Evolutionary conservation across 495 filamentous ascomycete species (phyloP).

Genomic region (Neurospora sublineolata): DNA sequence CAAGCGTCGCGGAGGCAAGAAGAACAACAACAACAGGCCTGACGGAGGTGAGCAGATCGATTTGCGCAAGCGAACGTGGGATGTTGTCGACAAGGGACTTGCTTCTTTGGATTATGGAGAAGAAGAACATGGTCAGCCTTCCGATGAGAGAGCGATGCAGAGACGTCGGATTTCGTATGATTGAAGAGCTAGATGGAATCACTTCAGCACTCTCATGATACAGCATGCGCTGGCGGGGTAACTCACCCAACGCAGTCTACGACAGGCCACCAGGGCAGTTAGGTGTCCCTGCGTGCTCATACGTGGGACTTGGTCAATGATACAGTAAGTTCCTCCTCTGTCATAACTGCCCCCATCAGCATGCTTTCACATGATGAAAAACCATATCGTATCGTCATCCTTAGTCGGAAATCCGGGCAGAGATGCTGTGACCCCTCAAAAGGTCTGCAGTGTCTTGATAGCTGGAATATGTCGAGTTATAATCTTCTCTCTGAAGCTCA

Average conservation of each 20-base stretch:
- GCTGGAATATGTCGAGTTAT: conserved; percentile 38
- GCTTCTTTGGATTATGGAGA: conserved; percentile 43
- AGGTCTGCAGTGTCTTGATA: conserved; percentile 12
- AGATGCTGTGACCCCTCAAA: conserved; percentile 15
- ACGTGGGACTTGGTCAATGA: background rate
- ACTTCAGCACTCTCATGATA: background rate
- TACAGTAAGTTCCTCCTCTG: conserved; percentile 2
- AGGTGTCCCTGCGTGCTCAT: background rate
- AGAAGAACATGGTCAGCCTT: conserved; percentile 12
- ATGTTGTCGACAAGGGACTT: conserved; percentile 41
- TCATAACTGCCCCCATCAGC: background rate
- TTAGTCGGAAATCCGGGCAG: conserved; percentile 43
- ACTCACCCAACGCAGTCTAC: background rate
- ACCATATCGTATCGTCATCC: conserved; percentile 54
- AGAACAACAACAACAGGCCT: conserved; percentile 25
- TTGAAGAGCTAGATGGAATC: conserved; percentile 8
- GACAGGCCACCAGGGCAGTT: background rate
- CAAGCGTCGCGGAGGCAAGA: conserved; percentile 11
- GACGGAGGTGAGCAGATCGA: conserved; percentile 38
- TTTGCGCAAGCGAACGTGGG: conserved; percentile 48
- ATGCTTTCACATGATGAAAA: conserved; percentile 40
- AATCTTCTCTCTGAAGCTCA: conserved; percentile 54
- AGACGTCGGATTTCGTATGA: conserved; percentile 40
- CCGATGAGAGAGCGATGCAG: conserved; percentile 20
- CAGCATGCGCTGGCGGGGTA: background rate